Evolutionary conservation across 257 asterid species (phyloP).

Genomic region (Penstemon barbatus): DNA sequence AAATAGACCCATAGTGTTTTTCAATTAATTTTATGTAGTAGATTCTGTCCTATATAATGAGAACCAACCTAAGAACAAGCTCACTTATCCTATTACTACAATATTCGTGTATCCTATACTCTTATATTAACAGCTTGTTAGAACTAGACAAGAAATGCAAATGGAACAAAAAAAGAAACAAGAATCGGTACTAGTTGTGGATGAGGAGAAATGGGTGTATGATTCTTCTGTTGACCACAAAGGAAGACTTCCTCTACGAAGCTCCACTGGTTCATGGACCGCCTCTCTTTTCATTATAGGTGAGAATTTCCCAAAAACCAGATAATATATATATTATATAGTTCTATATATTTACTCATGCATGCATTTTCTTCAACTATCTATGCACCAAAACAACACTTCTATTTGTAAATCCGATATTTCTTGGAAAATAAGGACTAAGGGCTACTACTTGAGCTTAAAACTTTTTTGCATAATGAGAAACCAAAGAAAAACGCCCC

Average conservation of each 20-base stretch:
- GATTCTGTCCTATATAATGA: constrained; percentile 34
- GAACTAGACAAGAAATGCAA: constrained; percentile 29
- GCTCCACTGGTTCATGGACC: constrained; percentile 87
- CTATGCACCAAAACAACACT: no score
- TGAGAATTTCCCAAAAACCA: constrained; percentile 17
- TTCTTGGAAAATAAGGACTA: no score
- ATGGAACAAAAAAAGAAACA: constrained; percentile 38
- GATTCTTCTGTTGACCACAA: constrained; percentile 72
- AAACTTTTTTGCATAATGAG: not conserved
- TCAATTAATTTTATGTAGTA: no score
- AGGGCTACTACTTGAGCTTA: no score
- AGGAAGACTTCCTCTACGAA: constrained; percentile 72
- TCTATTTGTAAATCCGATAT: no score
- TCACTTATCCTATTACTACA: not conserved
- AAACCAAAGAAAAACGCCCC: no score
- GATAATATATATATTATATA: not conserved
- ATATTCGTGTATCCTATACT: not conserved
- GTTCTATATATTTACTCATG: not conserved
- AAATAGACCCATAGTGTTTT: no score
- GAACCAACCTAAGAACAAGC: constrained; percentile 29
- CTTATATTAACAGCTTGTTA: not conserved
- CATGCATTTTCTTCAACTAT: not conserved
- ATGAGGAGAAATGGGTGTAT: constrained; percentile 68
- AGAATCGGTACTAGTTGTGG: constrained; percentile 29
- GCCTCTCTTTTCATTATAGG: constrained; percentile 89